Evolutionary conservation across 2,329 filamentous ascomycete genomes (phyloP).

Genomic region (Trichoderma lentiforme): DNA sequence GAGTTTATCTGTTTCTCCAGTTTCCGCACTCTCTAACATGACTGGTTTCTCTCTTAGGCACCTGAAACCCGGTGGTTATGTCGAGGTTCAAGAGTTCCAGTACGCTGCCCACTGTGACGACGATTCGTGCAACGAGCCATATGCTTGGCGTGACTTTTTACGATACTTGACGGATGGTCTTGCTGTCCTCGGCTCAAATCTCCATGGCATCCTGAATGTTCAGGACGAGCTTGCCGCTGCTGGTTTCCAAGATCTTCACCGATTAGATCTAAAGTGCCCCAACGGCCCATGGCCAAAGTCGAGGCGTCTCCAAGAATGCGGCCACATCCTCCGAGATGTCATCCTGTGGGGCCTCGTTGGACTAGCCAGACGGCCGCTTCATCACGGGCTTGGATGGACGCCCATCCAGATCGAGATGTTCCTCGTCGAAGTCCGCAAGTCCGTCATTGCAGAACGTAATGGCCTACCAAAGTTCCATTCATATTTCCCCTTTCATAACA

Average conservation of each 20-base stretch:
- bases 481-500: conserved; percentile 40
- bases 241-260: conserved; percentile 42
- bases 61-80: conserved; percentile 49
- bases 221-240: conserved; percentile 36
- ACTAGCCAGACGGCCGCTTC: conserved; percentile 37
- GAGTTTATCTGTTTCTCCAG: conserved; percentile 18
- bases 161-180: conserved; percentile 41
- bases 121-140: conserved; percentile 40
- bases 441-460: conserved; percentile 33
- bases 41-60: conserved; percentile 35
- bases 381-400: conserved; percentile 41
- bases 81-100: conserved; percentile 49
- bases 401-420: conserved; percentile 43
- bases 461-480: conserved; percentile 36
- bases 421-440: conserved; percentile 40
- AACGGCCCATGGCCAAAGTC: conserved; percentile 48
- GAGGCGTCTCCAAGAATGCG: conserved; percentile 42
- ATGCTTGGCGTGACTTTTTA: conserved; percentile 47
- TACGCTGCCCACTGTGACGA: conserved; percentile 45
- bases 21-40: neutral
- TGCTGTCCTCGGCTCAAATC: conserved; percentile 39
- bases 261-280: conserved; percentile 46
- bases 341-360: conserved; percentile 41
- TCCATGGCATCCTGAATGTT: conserved; percentile 38
- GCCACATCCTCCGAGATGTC: conserved; percentile 44